Evolutionary conservation across 164 flowering plant genomes (phyloP).

Genomic region (Liriodendron chinense): DNA sequence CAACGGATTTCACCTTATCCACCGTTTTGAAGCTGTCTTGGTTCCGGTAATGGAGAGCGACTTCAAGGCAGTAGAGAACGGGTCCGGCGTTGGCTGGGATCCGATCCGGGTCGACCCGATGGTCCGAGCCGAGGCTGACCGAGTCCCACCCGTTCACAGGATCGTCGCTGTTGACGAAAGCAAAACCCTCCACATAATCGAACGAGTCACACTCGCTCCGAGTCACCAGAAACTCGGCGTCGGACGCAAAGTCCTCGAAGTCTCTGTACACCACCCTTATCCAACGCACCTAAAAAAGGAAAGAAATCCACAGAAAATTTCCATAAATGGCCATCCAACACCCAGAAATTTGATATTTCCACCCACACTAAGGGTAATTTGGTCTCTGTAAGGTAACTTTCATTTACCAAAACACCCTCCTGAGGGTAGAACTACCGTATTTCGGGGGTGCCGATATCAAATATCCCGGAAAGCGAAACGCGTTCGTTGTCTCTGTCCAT

Average conservation of each 20-base stretch:
- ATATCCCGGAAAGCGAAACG: neutral
- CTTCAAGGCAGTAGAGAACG: slow-evolving; percentile 79
- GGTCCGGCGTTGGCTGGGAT: slow-evolving; percentile 53
- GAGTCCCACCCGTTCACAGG: slow-evolving; percentile 70
- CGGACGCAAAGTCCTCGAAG: slow-evolving; percentile 60
- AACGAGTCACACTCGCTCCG: slow-evolving; percentile 41
- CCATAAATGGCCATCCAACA: neutral
- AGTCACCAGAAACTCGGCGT: slow-evolving; percentile 68
- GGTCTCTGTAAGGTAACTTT: neutral
- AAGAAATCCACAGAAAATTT: neutral
- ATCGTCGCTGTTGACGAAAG: slow-evolving; percentile 67
- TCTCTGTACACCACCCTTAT: slow-evolving; percentile 73
- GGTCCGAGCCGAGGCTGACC: slow-evolving; percentile 44
- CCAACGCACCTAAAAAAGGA: slow-evolving; percentile 66
- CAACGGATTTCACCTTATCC: slow-evolving; percentile 36
- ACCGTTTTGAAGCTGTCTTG: slow-evolving; percentile 26
- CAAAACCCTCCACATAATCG: slow-evolving; percentile 88
- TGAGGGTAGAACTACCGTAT: neutral
- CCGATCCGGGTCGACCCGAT: slow-evolving; percentile 37
- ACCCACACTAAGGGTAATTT: neutral
- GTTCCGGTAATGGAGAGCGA: slow-evolving; percentile 52
- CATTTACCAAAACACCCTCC: no score
- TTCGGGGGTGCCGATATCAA: neutral
- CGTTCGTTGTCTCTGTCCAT: neutral
- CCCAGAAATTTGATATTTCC: neutral